Conservation (phyloP, 192 early-diverging fungal genomes). For the Podila horticola region DNA sequence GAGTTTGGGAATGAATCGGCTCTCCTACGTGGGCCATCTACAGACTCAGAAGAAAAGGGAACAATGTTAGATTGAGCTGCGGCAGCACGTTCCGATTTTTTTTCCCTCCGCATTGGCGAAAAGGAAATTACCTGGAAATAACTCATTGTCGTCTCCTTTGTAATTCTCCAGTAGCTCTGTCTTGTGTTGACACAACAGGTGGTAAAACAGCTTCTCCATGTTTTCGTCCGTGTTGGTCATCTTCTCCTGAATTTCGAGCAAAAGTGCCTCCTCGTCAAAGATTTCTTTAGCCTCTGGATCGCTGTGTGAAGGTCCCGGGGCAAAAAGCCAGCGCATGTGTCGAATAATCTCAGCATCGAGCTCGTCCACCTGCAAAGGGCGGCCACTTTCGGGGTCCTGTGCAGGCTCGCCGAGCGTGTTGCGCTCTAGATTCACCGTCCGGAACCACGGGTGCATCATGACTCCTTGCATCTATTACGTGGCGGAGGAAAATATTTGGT, state of each 20-base stretch:
- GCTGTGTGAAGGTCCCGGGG: conserved; percentile 43
- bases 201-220: conserved; percentile 49
- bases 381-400: conserved; percentile 18
- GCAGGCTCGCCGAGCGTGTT: conserved; percentile 40
- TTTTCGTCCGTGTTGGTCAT: conserved; percentile 40
- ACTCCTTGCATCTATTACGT: conserved; percentile 57
- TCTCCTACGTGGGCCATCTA: conserved; percentile 38
- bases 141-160: conserved; percentile 27
- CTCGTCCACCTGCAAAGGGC: conserved; percentile 10
- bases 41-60: background rate
- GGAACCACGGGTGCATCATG: conserved; percentile 61
- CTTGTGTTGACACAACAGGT: conserved; percentile 41
- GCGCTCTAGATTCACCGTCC: conserved; percentile 45
- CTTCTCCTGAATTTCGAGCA: conserved; percentile 46
- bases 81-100: background rate
- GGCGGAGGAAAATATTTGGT: background rate
- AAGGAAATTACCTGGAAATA: conserved; percentile 28
- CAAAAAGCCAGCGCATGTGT: conserved; percentile 51
- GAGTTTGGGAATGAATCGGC: conserved; percentile 47
- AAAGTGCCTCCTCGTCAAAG: conserved; percentile 47
- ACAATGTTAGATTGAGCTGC: background rate
- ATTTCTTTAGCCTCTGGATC: conserved; percentile 42
- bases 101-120: too few relatives aligned
- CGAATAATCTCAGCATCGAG: conserved; percentile 40
- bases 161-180: conserved; percentile 40